Conservation (phyloP, 257 asterid genomes). For the Salvia miltiorrhiza region DNA sequence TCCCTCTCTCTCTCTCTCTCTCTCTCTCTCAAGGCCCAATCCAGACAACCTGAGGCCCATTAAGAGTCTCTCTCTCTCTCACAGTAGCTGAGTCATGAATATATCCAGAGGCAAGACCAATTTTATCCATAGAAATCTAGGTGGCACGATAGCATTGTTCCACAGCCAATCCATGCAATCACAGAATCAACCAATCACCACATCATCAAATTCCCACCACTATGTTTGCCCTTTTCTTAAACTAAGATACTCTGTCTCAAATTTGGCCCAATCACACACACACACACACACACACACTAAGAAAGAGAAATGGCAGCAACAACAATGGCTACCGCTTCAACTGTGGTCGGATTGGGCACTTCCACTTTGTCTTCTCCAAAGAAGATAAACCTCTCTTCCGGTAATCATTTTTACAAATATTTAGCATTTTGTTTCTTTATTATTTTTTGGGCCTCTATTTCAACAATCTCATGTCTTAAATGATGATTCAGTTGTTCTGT, state of each 20-base stretch:
- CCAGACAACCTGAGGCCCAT: no score
- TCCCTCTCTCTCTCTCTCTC: background rate
- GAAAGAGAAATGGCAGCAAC: conserved; percentile 55
- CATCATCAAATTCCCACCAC: conserved; percentile 31
- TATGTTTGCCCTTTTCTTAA: background rate
- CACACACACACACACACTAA: background rate
- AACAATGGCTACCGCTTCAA: conserved; percentile 65
- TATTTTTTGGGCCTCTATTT: background rate
- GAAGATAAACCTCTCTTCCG: conserved; percentile 48
- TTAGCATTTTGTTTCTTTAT: background rate
- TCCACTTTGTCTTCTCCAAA: conserved; percentile 53
- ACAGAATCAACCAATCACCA: conserved; percentile 38
- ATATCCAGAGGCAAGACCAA: conserved; percentile 35
- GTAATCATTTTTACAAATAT: conserved; percentile 16
- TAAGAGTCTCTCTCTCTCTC: no score
- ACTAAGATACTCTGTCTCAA: conserved; percentile 11
- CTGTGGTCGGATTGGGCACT: conserved; percentile 64
- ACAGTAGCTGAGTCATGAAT: conserved; percentile 21
- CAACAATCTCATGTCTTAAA: background rate
- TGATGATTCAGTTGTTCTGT: background rate
- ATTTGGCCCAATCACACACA: conserved; percentile 1
- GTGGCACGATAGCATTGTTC: conserved; percentile 55
- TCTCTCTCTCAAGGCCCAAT: background rate
- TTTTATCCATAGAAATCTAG: conserved; percentile 66
- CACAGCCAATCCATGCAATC: conserved; percentile 46